Evolutionary conservation across 2,329 filamentous ascomycete species (phyloP).

Genomic region (Nigrospora sphaerica): DNA sequence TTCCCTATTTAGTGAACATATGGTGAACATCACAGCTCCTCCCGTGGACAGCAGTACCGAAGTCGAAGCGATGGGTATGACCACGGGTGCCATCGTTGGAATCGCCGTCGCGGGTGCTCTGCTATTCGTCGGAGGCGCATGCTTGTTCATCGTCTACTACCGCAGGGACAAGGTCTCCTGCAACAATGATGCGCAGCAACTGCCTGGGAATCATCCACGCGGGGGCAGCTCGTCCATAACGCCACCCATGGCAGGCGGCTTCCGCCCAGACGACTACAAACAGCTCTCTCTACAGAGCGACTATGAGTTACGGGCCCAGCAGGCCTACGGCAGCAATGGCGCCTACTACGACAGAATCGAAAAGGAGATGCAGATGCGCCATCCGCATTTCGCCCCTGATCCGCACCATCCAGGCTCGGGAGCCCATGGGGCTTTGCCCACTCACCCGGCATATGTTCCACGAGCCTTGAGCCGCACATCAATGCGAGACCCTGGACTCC

Average conservation of each 20-base stretch:
- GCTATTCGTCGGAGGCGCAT: slow-evolving; percentile 31
- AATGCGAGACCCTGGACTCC: slow-evolving; percentile 2
- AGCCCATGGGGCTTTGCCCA: slow-evolving; percentile 28
- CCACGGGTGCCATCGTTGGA: slow-evolving; percentile 43
- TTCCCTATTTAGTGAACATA: slow-evolving; percentile 29
- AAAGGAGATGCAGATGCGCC: slow-evolving; percentile 14
- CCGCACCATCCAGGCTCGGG: slow-evolving; percentile 13
- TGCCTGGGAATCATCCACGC: slow-evolving; percentile 9
- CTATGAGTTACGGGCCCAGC: slow-evolving; percentile 19
- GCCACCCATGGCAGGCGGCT: slow-evolving; percentile 11
- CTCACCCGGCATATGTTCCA: slow-evolving; percentile 43
- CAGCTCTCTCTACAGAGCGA: slow-evolving; percentile 8
- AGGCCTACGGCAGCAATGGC: slow-evolving; percentile 20
- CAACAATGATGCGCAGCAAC: not conserved
- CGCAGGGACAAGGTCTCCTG: slow-evolving; percentile 20
- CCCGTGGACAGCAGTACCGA: slow-evolving; percentile 15
- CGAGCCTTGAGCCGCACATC: slow-evolving; percentile 22
- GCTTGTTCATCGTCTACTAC: slow-evolving; percentile 41
- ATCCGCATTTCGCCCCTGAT: slow-evolving; percentile 19
- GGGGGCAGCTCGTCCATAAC: slow-evolving; percentile 15
- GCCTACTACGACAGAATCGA: slow-evolving; percentile 34
- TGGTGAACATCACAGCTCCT: slow-evolving; percentile 31
- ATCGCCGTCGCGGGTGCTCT: slow-evolving; percentile 41
- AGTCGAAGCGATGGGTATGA: slow-evolving; percentile 24
- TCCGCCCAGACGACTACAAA: slow-evolving; percentile 5